Conservation (phyloP, 106 monocot genomes). For the Alisma plantagoaquatica region DNA sequence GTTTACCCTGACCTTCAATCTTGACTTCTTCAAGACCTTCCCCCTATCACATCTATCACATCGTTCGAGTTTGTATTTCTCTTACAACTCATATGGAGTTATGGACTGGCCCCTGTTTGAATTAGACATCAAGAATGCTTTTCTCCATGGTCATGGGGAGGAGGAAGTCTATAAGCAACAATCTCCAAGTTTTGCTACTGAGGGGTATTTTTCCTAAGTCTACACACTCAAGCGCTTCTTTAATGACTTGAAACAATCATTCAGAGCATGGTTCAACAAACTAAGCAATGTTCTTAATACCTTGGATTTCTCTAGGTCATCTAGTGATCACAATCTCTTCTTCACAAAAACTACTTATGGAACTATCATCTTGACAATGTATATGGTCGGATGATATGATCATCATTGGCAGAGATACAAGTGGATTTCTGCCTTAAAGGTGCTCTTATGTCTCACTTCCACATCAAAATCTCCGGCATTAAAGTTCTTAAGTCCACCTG, state of each 20-base stretch:
- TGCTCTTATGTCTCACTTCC: no score
- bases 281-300: neutral
- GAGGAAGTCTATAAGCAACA: slow-evolving; percentile 1
- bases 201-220: neutral
- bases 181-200: neutral
- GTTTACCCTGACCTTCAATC: no score
- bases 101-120: neutral
- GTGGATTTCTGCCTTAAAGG: no score
- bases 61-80: no score
- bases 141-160: neutral
- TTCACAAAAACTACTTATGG: neutral
- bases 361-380: neutral
- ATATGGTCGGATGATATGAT: neutral
- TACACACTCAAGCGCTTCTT: neutral
- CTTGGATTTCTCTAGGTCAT: neutral
- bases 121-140: slow-evolving; percentile 3
- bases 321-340: neutral
- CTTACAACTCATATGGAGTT: no score
- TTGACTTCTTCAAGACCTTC: no score
- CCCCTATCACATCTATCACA: no score
- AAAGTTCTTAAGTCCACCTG: no score
- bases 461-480: no score
- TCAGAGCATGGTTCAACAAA: neutral
- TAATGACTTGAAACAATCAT: neutral
- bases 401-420: no score